Evolutionary conservation across 2,329 filamentous ascomycete genomes (phyloP).

Genomic region (Neonectria faginata): DNA sequence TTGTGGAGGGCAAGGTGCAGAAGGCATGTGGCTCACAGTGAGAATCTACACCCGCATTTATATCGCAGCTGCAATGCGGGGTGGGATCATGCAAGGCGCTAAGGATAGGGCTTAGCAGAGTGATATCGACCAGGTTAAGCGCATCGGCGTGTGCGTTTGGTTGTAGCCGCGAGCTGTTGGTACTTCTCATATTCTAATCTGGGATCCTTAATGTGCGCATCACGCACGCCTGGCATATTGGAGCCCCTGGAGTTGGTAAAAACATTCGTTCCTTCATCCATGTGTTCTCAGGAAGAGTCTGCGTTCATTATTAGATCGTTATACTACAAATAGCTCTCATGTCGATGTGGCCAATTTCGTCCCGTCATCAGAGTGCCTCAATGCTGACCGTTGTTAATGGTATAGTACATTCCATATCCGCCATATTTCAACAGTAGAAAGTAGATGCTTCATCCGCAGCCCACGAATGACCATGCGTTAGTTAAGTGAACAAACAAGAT

Average conservation of each 20-base stretch:
- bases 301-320: conserved; percentile 7
- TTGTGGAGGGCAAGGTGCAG: neutral
- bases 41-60: neutral
- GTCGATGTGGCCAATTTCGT: conserved; percentile 18
- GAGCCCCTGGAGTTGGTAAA: neutral
- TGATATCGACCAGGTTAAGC: neutral
- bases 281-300: neutral
- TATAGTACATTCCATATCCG: conserved; percentile 21
- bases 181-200: neutral
- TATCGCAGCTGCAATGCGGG: neutral
- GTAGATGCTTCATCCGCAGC: conserved; percentile 13
- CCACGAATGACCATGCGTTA: conserved; percentile 11
- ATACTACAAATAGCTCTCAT: conserved; percentile 24
- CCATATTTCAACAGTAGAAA: conserved; percentile 19
- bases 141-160: neutral
- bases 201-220: neutral
- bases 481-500: conserved; percentile 1
- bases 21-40: neutral
- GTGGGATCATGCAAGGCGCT: conserved; percentile 1
- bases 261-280: neutral
- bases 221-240: neutral
- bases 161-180: neutral
- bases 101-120: neutral
- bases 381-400: conserved; percentile 8
- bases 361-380: conserved; percentile 18